Base-by-base conservation (phyloP, 768 basidiomycete species). In the Boletus reticulatus region DNA sequence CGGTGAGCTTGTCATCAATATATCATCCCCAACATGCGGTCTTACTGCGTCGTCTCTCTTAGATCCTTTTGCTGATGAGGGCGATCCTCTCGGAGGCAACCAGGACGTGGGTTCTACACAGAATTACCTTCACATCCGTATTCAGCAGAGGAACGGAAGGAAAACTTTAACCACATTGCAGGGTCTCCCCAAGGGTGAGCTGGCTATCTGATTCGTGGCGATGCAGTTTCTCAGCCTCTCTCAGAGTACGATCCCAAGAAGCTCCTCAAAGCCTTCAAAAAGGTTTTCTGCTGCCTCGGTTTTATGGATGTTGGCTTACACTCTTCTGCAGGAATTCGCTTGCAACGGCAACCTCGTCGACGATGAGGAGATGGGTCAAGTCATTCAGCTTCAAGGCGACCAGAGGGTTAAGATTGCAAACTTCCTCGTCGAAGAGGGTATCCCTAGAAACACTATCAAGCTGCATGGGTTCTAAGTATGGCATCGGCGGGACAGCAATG, bases 381-480 rank as follows among this genome's bases (percentile, higher is more conserved):
- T 99, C 71, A 92, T 99, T 68, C 97, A 99, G 77, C 87, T 99
- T 61, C 97, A 98, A 73, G 97, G 97, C 58, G 97, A 99, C 75
- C 97, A 99, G 75, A 84, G 97, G 49, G 73, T 80, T 70, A 94
- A 95, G 81, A 96, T 98, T 61, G 84, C 83, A 51, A 83, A 78
- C 47, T 98, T 98, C 82, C 85, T 99, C 62, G 78, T 80, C 58
- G 87, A 90, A 66, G 87, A 92, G 61, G 91, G 90, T 48, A 80
- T 96, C 48, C 80, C 84, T 52, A 89, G 82, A 76, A 70, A 75
- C 63, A 87, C 83, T 52, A 90, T 94, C 78, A 94, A 92, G 77
- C 75, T 93, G 52, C 92, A 94, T 75, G 92, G 92, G 57, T 93
- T 93, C 84, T 94, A 75, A 83, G 64, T 52, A 34, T 56, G 53